Base-by-base conservation (phyloP, 2,329 filamentous ascomycete genomes). In the Aureobasidium sp. region DNA sequence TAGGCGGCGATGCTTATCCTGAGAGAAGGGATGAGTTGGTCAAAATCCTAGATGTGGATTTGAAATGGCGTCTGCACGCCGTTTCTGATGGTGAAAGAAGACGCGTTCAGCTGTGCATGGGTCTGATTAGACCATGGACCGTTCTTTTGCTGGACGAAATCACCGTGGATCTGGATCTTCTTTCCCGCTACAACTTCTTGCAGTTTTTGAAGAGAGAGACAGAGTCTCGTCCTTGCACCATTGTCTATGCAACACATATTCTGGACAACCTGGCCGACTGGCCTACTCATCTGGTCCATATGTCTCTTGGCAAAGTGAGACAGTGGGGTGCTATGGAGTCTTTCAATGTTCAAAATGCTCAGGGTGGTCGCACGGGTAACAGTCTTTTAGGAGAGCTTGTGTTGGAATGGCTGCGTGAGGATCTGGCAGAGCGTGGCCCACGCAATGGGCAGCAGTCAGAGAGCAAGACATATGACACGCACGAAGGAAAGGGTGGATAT, bases 221-320 rank as follows among this genome's bases (percentile, higher is more conserved):
- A 0, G 88, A 93, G 76, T 79, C 72, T 8, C 81, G 93, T 59
- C 81, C 85, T 42, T 97, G 92, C 72, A 97, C 94, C 5, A 90
- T 99, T 68, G 91, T 99, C 34, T 99, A 99, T 73, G 94, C 94
- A 8, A 99, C 94, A 14, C 94, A 99, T 75, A 97, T 99, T 66
- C 77, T 99, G 67, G 94, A 99, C 72, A 97, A 97, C 73, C 78
- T 99, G 55, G 91, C 91, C 0, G 86, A 87, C 25, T 99, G 94
- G 94, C 94, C 94, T 7, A 96, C 90, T 1, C 92, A 99, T 76
- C 80, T 99, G 41, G 92, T 96, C 54, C 93, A 97, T 73, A 97
- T 99, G 93, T 88, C 91, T 71, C 74, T 96, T 50, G 94, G 94
- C 32, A 85, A 82, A 64, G 88, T 97, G 65, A 92, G 90, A 79